phyloP scores from a whole-genome alignment of 2,329 filamentous ascomycete genomes.

The Colletotrichum phormii region DNA sequence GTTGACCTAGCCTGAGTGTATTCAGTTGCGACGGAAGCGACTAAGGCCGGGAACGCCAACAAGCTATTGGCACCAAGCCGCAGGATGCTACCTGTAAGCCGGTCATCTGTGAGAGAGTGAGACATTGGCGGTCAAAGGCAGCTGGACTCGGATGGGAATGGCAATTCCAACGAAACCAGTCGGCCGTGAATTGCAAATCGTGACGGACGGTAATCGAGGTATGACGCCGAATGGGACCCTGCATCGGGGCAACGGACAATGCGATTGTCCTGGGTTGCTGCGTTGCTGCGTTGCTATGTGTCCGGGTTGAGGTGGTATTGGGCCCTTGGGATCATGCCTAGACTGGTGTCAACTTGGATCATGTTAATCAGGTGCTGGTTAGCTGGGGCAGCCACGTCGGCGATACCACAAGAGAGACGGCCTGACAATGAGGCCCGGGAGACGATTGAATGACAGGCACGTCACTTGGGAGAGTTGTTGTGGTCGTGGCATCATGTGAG shows the following conservation, averaged over 20 bases:
- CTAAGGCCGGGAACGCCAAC: not conserved
- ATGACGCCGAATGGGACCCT: not conserved
- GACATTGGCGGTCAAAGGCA: not conserved
- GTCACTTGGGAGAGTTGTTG: not conserved
- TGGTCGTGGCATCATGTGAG: not conserved
- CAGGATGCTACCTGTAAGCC: not conserved
- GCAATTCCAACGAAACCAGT: not conserved
- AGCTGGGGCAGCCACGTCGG: not conserved
- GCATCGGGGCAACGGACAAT: conserved; percentile 16
- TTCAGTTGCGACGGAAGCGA: conserved; percentile 14
- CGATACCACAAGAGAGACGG: not conserved
- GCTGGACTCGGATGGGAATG: not conserved
- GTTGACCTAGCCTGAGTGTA: not conserved
- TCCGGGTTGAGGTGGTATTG: not conserved
- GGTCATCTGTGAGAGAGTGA: not conserved
- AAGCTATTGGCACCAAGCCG: not conserved
- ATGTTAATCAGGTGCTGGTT: not conserved
- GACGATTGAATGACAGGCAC: not conserved
- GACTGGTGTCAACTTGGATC: conserved; percentile 18
- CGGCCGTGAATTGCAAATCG: not conserved
- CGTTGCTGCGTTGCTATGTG: not conserved
- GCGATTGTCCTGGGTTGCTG: not conserved
- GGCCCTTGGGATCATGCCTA: not conserved
- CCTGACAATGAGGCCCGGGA: not conserved
- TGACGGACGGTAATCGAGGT: conserved; percentile 17